A percentile compares a stretch with the other conserved stretches of the same genome.
Conservation (phyloP, 495 filamentous ascomycete genomes). For the Penicillium psychrofluorescens region DNA sequence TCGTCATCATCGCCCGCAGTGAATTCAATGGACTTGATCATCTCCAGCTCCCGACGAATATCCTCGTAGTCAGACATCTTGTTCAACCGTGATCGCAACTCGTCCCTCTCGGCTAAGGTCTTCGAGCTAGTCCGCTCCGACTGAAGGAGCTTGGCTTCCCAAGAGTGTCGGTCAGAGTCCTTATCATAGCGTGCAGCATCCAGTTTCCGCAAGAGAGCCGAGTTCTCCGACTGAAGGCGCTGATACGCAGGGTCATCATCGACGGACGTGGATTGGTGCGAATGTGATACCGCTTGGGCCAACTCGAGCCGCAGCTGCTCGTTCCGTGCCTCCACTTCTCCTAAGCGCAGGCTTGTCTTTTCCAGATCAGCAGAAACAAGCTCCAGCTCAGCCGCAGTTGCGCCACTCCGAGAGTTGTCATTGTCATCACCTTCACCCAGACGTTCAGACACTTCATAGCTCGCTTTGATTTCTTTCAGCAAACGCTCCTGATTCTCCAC, state of each 20-base stretch:
- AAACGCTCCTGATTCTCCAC: constrained; percentile 88
- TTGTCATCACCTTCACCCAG: constrained; percentile 63
- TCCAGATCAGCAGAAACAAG: constrained; percentile 88
- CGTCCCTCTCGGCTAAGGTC: constrained; percentile 65
- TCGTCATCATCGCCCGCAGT: constrained; percentile 83
- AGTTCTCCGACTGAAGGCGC: constrained; percentile 85
- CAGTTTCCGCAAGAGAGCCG: constrained; percentile 75
- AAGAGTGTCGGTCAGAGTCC: constrained; percentile 64
- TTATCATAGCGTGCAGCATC: constrained; percentile 76
- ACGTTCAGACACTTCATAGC: constrained; percentile 91
- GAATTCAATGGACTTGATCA: constrained; percentile 95
- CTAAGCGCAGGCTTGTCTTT: constrained; percentile 75
- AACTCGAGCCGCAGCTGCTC: constrained; percentile 88
- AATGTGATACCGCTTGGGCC: constrained; percentile 75
- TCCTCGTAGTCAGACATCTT: constrained; percentile 95
- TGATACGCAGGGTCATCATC: constrained; percentile 88
- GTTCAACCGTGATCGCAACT: constrained; percentile 68
- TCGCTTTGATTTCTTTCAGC: constrained; percentile 91
- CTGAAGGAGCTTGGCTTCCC: constrained; percentile 59
- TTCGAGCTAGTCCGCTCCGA: constrained; percentile 35
- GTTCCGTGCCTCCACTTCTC: constrained; percentile 89
- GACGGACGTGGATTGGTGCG: constrained; percentile 45
- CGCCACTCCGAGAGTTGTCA: constrained; percentile 48
- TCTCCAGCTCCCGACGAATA: constrained; percentile 89
- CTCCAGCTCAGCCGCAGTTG: constrained; percentile 84